A percentile compares a stretch with the other conserved stretches of the same genome.
phyloP scores from a whole-genome alignment of 345 rosid species.

The Hibiscus tridactylites region DNA sequence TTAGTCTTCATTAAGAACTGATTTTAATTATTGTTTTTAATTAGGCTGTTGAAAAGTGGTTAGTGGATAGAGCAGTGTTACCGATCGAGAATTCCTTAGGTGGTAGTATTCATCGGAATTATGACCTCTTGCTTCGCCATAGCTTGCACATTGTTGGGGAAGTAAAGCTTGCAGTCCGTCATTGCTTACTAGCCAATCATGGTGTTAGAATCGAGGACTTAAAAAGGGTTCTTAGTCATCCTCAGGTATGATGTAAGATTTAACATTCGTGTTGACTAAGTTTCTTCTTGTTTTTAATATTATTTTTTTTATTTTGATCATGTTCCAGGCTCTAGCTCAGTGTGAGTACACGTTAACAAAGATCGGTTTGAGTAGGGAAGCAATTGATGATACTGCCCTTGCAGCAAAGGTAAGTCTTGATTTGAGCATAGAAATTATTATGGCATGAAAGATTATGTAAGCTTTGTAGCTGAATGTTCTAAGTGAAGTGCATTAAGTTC shows the following conservation, averaged over 20 bases:
- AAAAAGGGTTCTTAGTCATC: conserved; percentile 92
- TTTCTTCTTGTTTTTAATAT: conserved; percentile 1
- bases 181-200: conserved; percentile 85
- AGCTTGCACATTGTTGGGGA: conserved; percentile 95
- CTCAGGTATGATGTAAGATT: conserved; percentile 50
- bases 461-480: neutral
- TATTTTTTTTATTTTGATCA: neutral
- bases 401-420: conserved; percentile 69
- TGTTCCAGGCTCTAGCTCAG: conserved; percentile 87
- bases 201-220: conserved; percentile 75
- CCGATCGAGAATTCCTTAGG: conserved; percentile 97
- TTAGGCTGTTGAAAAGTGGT: conserved; percentile 34
- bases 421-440: neutral
- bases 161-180: conserved; percentile 81
- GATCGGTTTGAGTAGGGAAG: conserved; percentile 80
- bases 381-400: conserved; percentile 94
- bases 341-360: conserved; percentile 84
- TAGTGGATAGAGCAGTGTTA: conserved; percentile 89
- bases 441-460: neutral
- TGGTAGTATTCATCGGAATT: conserved; percentile 72
- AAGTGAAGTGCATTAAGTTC: neutral
- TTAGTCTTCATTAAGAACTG: neutral
- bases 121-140: conserved; percentile 75
- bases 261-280: neutral
- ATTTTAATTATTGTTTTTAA: neutral